Evolutionary conservation across 352 stramenopile species (phyloP).

Genomic region (Phytophthora syringae): DNA sequence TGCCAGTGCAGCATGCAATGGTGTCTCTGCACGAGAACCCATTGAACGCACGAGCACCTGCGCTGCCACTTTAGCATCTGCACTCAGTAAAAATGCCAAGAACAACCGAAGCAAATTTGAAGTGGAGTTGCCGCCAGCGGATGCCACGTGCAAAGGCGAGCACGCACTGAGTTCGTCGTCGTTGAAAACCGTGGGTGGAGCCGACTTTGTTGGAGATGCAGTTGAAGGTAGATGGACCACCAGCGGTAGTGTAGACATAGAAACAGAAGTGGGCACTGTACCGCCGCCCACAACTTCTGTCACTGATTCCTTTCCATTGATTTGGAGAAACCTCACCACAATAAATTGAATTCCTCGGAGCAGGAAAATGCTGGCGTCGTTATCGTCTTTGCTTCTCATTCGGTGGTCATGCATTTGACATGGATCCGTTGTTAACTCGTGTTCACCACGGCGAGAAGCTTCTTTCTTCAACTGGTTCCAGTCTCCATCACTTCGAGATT

Average conservation of each 20-base stretch:
- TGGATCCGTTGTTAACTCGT: neutral
- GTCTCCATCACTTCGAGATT: constrained; percentile 60
- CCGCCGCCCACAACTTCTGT: constrained; percentile 23
- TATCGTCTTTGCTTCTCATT: constrained; percentile 13
- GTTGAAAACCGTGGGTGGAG: constrained; percentile 37
- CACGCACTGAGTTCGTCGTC: constrained; percentile 41
- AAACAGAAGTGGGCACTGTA: constrained; percentile 10
- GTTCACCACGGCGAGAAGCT: constrained; percentile 1
- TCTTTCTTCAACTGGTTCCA: constrained; percentile 34
- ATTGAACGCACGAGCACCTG: constrained; percentile 32
- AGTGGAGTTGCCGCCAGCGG: constrained; percentile 45
- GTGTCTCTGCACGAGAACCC: constrained; percentile 39
- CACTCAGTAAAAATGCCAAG: constrained; percentile 44
- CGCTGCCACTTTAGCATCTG: constrained; percentile 12
- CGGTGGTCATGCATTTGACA: constrained; percentile 4
- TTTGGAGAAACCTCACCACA: constrained; percentile 31
- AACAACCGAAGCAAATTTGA: constrained; percentile 46
- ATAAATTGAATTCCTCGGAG: constrained; percentile 32
- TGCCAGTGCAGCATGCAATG: constrained; percentile 52
- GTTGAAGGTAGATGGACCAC: constrained; percentile 44
- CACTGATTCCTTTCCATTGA: constrained; percentile 16
- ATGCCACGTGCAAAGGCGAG: constrained; percentile 53
- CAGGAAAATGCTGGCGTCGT: constrained; percentile 23
- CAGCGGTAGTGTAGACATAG: constrained; percentile 28
- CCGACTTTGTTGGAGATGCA: constrained; percentile 12